Conservation (phyloP, 805 yeast genomes). For the Sporopachydermia lactativora region DNA sequence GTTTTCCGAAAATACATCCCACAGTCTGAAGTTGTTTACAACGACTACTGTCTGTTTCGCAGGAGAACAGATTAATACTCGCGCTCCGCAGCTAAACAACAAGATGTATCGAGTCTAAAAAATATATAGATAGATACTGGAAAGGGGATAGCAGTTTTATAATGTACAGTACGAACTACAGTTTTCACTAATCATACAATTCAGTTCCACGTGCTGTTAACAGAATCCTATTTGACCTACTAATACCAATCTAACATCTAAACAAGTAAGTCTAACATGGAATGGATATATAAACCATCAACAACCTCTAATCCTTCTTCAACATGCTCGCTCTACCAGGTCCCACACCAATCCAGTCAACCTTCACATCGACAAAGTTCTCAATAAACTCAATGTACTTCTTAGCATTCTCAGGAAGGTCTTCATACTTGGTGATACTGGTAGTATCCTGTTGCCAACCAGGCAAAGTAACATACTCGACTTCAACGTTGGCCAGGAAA, state of each 20-base stretch:
- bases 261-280: no score
- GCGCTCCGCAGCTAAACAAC: background rate
- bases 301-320: conserved; percentile 25
- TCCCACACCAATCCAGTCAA: conserved; percentile 97
- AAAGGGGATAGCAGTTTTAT: no score
- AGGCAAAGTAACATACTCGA: conserved; percentile 79
- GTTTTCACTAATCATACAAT: no score
- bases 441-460: conserved; percentile 92
- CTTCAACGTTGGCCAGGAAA: conserved; percentile 78
- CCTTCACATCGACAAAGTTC: conserved; percentile 67
- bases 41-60: conserved; percentile 36
- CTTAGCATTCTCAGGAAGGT: conserved; percentile 80
- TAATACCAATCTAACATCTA: no score
- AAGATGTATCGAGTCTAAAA: no score
- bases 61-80: conserved; percentile 8
- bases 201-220: no score
- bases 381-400: conserved; percentile 77
- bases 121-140: no score
- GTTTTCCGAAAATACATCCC: conserved; percentile 13
- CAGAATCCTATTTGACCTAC: no score
- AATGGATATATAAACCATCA: background rate
- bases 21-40: conserved; percentile 27
- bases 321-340: conserved; percentile 94
- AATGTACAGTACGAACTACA: no score
- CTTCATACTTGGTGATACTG: conserved; percentile 48